phyloP scores from a whole-genome alignment of 208 protist species.

The Acanthamoeba castellanii region DNA sequence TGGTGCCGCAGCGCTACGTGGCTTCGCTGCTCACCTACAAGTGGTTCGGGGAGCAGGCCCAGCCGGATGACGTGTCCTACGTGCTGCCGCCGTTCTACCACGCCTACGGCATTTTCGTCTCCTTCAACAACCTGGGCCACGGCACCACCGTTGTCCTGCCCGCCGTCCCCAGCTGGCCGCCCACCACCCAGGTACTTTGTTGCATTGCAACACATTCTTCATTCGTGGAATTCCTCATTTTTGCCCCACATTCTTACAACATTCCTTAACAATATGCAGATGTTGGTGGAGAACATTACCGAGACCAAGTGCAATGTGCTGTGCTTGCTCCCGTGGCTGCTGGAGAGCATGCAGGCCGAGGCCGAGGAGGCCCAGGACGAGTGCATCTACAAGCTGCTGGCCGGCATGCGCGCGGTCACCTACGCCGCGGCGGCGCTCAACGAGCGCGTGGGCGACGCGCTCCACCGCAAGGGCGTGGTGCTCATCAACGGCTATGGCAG shows the following conservation, averaged over 20 bases:
- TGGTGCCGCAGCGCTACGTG: not conserved
- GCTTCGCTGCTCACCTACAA: not conserved
- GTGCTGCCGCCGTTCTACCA: conserved; percentile 13
- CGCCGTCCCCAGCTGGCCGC: conserved; percentile 8
- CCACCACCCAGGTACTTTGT: not conserved
- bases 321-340: not conserved
- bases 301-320: conserved; percentile 6
- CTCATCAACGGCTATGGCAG: not conserved
- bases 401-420: not conserved
- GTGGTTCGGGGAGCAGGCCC: not conserved
- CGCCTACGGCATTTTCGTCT: not conserved
- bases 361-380: not conserved
- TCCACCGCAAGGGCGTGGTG: not conserved
- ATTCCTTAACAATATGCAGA: not conserved
- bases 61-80: not conserved
- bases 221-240: not conserved
- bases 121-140: not conserved
- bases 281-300: not conserved
- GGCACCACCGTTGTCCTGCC: conserved; percentile 12
- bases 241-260: not conserved
- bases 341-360: not conserved
- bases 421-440: not conserved
- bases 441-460: not conserved
- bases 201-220: too few species aligned
- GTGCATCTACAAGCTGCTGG: not conserved